Conservation (phyloP, 352 stramenopile species). For the Lagenidium giganteum region DNA sequence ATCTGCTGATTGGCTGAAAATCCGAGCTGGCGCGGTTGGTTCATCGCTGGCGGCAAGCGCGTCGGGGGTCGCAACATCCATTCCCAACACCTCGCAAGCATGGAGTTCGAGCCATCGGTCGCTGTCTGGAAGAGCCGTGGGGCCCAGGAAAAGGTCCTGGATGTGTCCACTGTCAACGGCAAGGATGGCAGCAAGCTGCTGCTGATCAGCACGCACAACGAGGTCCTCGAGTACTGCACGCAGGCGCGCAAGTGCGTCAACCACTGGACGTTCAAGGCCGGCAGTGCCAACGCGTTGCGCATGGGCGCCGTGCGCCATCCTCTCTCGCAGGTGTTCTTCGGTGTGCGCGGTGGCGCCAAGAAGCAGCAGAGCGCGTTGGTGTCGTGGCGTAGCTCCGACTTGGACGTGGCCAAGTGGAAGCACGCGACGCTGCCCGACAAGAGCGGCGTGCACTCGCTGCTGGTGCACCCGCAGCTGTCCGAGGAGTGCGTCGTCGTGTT, state of each 20-base stretch:
- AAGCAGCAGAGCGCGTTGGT: constrained; percentile 49
- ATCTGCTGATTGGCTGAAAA: constrained; percentile 2
- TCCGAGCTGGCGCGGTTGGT: constrained; percentile 21
- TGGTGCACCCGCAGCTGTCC: constrained; percentile 55
- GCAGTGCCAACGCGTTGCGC: constrained; percentile 36
- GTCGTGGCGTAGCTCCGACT: constrained; percentile 54
- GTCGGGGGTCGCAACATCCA: no score
- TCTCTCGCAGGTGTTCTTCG: constrained; percentile 47
- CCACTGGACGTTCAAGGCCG: constrained; percentile 69
- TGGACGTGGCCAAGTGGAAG: constrained; percentile 63
- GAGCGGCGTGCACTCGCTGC: constrained; percentile 30
- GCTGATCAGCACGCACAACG: constrained; percentile 53
- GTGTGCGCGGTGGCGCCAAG: constrained; percentile 38
- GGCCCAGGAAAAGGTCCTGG: constrained; percentile 39
- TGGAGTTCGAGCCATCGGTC: constrained; percentile 69
- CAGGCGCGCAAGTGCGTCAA: constrained; percentile 64
- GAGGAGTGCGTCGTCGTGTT: constrained; percentile 67
- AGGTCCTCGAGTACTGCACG: constrained; percentile 64
- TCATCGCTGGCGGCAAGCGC: constrained; percentile 19
- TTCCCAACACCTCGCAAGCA: constrained; percentile 14
- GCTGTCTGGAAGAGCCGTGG: constrained; percentile 59
- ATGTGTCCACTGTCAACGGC: constrained; percentile 26
- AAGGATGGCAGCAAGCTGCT: constrained; percentile 55
- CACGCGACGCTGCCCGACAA: constrained; percentile 26
- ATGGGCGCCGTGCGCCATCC: constrained; percentile 54